Evolutionary conservation across 352 stramenopile species (phyloP).

Genomic region (Phytophthora aleatoria): DNA sequence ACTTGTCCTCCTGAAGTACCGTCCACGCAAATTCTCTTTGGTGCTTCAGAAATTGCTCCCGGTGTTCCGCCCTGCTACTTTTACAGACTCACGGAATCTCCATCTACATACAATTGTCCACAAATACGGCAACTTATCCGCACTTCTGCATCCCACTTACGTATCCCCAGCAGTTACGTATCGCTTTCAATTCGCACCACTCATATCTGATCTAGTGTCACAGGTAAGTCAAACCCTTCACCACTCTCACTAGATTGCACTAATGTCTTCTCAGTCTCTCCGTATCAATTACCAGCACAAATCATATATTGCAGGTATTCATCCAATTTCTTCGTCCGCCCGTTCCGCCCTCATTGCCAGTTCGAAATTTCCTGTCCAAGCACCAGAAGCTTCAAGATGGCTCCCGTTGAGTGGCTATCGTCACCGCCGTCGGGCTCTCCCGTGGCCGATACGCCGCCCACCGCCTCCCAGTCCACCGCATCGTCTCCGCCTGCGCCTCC

Average conservation of each 20-base stretch:
- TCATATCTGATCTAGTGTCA: neutral
- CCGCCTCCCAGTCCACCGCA: neutral
- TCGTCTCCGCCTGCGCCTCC: slow-evolving; percentile 13
- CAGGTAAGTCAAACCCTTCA: neutral
- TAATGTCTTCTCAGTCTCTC: too few relatives aligned
- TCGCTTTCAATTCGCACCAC: neutral
- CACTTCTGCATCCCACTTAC: neutral
- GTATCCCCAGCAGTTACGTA: neutral
- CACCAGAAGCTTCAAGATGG: slow-evolving; percentile 12
- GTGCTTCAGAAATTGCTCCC: slow-evolving; percentile 3
- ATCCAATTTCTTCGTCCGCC: neutral
- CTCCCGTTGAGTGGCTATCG: slow-evolving; percentile 15
- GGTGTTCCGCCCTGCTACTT: slow-evolving; percentile 16
- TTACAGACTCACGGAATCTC: slow-evolving; percentile 5
- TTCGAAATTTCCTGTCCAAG: neutral
- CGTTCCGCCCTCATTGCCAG: neutral
- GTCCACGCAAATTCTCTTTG: slow-evolving; percentile 8
- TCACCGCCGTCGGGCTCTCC: slow-evolving; percentile 8
- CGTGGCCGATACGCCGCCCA: slow-evolving; percentile 2
- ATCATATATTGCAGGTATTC: neutral
- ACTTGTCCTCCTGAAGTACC: neutral
- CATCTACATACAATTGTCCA: neutral
- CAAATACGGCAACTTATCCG: neutral
- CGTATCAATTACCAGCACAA: neutral
- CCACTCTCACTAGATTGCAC: neutral